Evolutionary conservation across 129 eudicot genomes (phyloP).

Genomic region (Tanacetum coccineum): DNA sequence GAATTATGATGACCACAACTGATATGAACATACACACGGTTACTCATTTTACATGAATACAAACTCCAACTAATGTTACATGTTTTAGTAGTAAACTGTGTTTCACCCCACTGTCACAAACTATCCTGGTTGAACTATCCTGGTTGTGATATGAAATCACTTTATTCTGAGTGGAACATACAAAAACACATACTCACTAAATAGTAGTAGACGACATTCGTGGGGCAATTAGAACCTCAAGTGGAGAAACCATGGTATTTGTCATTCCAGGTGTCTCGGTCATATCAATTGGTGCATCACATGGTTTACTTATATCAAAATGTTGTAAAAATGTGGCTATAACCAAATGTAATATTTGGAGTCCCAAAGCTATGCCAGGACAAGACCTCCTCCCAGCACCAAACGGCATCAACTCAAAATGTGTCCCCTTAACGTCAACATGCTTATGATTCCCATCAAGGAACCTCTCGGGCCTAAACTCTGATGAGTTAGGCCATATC

Average conservation of each 20-base stretch:
- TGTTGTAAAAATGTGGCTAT: slow-evolving; percentile 23
- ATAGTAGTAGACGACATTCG: not conserved
- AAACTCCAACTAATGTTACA: not conserved
- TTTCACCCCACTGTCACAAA: not conserved
- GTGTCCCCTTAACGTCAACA: slow-evolving; percentile 23
- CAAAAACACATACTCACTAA: not conserved
- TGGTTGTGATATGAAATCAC: not conserved
- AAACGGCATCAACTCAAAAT: slow-evolving; percentile 29
- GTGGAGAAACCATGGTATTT: slow-evolving; percentile 12
- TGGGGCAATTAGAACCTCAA: slow-evolving; percentile 25
- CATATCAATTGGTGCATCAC: slow-evolving; percentile 18
- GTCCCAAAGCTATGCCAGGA: slow-evolving; percentile 13
- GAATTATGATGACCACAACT: too few species aligned
- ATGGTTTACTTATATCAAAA: slow-evolving; percentile 16
- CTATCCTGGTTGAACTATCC: not conserved
- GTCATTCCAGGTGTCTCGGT: slow-evolving; percentile 16
- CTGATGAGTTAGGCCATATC: slow-evolving; percentile 18
- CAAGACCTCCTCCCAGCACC: slow-evolving; percentile 30
- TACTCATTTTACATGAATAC: too few species aligned
- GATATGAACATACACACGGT: too few species aligned
- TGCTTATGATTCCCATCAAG: slow-evolving; percentile 3
- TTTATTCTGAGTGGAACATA: not conserved
- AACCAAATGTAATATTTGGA: slow-evolving; percentile 17
- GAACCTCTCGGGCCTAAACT: slow-evolving; percentile 25
- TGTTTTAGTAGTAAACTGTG: not conserved